Base-by-base conservation (phyloP, 352 stramenopile genomes). In the Phytophthora brassicae region DNA sequence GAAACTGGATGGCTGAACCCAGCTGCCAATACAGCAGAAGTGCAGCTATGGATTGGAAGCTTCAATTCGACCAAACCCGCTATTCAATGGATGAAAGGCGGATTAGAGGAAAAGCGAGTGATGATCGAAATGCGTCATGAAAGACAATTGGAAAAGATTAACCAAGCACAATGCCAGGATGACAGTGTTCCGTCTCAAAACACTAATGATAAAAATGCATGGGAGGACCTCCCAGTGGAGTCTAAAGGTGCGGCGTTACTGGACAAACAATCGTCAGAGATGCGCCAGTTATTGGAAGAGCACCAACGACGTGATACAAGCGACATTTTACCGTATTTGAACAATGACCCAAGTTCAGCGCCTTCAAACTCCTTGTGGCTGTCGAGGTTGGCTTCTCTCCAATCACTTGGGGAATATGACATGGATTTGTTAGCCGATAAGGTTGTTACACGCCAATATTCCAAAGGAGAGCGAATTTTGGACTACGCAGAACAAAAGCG, bases 1-100 rank as follows among this genome's bases (percentile, higher is more conserved):
- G 84, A 92, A 41, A 79, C 51, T 19, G 78, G 81, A 20, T 93
- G 84, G 84, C 62, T 93, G 0, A 72, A 86, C 13, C 81, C 81
- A 3, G 65, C 53, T 1, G 55, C 52, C 3, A 43, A 68, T 17
- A 48, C 44, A 1, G 58, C 70, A 3, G 59, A 86, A 20, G 46
- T 90, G 20, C 79, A 79, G 8, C 51, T 93, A n/a, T 88, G 81
- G 78, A 64, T 91, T 24, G 84, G 84, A 23, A 90, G 79, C 51
- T 91, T 88, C 51, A 62, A 77, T 12, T 63, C 74, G 13, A 74
- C 72, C 14, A 70, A 70, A 3, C 81, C 83, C 11, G 75, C 81
- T 1, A 68, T 92, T 23, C 72, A 90, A 41, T 89, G 75, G 77
- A 44, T 78, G 16, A 29, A 53, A 17, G 57, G 28, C 7, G 60